Evolutionary conservation across 805 yeast genomes (phyloP).

Genomic region (Wickerhamomyces bovis): DNA sequence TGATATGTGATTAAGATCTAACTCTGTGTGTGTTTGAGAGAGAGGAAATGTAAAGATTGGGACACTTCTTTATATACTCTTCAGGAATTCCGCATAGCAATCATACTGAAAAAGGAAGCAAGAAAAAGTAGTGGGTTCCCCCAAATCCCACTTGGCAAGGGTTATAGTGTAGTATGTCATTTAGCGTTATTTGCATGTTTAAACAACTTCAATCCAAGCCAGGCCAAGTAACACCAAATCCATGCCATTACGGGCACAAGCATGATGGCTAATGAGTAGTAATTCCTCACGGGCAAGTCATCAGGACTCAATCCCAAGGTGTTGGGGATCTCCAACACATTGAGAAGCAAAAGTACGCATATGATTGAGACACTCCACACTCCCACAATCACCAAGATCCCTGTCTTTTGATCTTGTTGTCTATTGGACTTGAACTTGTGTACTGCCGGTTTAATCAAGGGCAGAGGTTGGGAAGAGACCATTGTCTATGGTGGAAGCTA

Average conservation of each 20-base stretch:
- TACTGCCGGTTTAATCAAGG: neutral
- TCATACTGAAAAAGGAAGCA: too few relatives aligned
- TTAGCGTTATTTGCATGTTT: constrained; percentile 67
- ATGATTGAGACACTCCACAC: neutral
- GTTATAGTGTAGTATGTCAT: too few relatives aligned
- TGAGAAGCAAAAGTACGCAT: neutral
- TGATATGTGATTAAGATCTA: constrained; percentile 4
- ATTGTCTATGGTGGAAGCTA: too few relatives aligned
- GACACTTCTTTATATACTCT: too few relatives aligned
- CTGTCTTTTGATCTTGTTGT: neutral
- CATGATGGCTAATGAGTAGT: constrained; percentile 30
- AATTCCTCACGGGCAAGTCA: constrained; percentile 33
- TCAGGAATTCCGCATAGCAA: too few relatives aligned
- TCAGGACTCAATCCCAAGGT: constrained; percentile 3
- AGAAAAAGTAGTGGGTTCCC: too few relatives aligned
- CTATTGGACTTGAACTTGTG: neutral
- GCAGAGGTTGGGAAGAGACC: neutral
- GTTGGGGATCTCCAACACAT: neutral
- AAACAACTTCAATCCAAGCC: constrained; percentile 78
- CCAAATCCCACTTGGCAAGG: too few relatives aligned
- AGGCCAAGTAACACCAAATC: constrained; percentile 69
- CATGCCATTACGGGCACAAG: constrained; percentile 36
- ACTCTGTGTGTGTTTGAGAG: too few relatives aligned
- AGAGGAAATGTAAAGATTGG: too few relatives aligned
- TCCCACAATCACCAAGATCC: neutral